Evolutionary conservation across 495 filamentous ascomycete species (phyloP).

Genomic region (Aspergillus biplanus): DNA sequence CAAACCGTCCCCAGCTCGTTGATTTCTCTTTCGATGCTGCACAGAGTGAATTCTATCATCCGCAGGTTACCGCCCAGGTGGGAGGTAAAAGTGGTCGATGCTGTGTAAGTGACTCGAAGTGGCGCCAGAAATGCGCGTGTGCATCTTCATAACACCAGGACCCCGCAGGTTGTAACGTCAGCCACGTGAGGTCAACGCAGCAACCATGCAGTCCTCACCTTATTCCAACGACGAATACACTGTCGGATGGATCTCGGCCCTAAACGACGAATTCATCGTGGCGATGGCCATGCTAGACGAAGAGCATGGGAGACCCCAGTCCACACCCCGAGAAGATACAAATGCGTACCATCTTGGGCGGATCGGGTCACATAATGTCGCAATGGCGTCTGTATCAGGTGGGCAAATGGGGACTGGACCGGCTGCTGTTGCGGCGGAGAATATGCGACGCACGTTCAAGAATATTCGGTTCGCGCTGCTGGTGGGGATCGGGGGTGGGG

Average conservation of each 20-base stretch:
- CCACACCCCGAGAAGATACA: constrained; percentile 15
- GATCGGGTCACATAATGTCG: constrained; percentile 37
- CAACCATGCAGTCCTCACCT: constrained; percentile 2
- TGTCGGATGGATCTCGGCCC: constrained; percentile 40
- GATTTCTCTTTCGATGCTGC: no score
- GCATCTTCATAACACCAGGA: no score
- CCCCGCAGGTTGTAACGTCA: no score
- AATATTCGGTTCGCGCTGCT: constrained; percentile 32
- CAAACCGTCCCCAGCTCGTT: no score
- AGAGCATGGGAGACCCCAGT: constrained; percentile 25
- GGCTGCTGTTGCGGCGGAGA: constrained; percentile 29
- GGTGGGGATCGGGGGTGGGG: constrained; percentile 43
- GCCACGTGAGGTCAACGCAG: no score
- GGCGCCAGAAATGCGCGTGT: no score
- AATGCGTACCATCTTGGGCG: constrained; percentile 40
- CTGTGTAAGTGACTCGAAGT: no score
- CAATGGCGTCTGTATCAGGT: constrained; percentile 35
- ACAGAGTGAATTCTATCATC: no score
- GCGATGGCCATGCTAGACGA: constrained; percentile 36
- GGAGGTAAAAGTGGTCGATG: no score
- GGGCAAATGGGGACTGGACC: constrained; percentile 31
- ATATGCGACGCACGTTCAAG: constrained; percentile 32
- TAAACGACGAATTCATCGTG: constrained; percentile 33
- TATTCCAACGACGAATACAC: constrained; percentile 29
- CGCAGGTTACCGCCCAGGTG: no score